These are phyloP conservation scores for Phascolomyces articulosus DNA, from an alignment of 371 early-diverging fungal species.

Conservation along the genomic window DNA sequence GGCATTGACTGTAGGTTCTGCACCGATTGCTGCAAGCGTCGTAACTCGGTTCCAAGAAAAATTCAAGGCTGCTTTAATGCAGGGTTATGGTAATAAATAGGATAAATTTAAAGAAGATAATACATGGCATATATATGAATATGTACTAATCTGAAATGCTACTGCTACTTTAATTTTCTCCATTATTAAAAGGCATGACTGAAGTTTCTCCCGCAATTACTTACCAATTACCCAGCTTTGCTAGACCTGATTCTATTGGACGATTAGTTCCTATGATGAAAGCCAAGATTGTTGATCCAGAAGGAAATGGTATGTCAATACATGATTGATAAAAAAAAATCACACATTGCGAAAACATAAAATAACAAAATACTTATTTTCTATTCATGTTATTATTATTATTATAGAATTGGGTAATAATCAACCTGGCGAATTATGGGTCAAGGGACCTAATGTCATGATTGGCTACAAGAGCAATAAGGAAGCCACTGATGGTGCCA, in stretches of 20 bases:
- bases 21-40: slow-evolving; percentile 45
- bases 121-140: too few relatives aligned
- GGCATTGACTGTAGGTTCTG: slow-evolving; percentile 67
- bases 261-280: slow-evolving; percentile 60
- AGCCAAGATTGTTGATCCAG: slow-evolving; percentile 44
- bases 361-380: too few relatives aligned
- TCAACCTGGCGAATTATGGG: slow-evolving; percentile 71
- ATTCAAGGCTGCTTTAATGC: slow-evolving; percentile 1
- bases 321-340: too few relatives aligned
- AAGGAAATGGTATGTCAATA: slow-evolving; percentile 66
- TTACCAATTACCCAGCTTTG: slow-evolving; percentile 12
- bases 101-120: too few relatives aligned
- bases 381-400: neutral
- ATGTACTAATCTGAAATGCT: too few relatives aligned
- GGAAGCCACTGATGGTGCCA: slow-evolving; percentile 66
- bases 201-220: slow-evolving; percentile 15
- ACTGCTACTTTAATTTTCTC: too few relatives aligned
- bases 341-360: too few relatives aligned
- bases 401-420: slow-evolving; percentile 66
- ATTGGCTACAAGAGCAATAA: slow-evolving; percentile 68
- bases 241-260: slow-evolving; percentile 68
- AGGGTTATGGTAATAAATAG: slow-evolving; percentile 5
- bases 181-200: neutral
- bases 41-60: slow-evolving; percentile 2
- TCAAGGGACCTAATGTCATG: slow-evolving; percentile 75